These are phyloP conservation scores for Sarcodon sp. DNA, from an alignment of 768 basidiomycete species.

Conservation along the genomic window DNA sequence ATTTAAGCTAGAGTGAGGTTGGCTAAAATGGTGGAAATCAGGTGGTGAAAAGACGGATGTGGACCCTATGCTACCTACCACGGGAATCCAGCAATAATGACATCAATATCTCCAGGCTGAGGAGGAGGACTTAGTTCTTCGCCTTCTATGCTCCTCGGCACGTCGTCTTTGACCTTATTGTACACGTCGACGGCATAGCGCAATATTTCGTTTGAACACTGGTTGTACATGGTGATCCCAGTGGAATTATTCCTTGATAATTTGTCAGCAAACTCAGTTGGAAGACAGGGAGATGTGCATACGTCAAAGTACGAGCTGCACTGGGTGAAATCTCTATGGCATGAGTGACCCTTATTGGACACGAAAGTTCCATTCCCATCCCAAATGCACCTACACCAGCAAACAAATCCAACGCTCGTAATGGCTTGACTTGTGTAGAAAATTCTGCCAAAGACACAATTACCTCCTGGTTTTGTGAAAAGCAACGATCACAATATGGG, in stretches of 20 bases:
- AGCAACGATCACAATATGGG: constrained; percentile 33
- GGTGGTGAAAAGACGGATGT: background rate
- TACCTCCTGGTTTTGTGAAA: constrained; percentile 16
- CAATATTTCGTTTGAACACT: constrained; percentile 56
- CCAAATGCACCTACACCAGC: constrained; percentile 48
- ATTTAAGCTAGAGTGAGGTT: constrained; percentile 62
- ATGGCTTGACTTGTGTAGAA: constrained; percentile 8
- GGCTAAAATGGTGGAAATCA: constrained; percentile 28
- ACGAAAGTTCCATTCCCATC: constrained; percentile 39
- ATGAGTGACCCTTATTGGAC: constrained; percentile 45
- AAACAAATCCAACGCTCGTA: constrained; percentile 29
- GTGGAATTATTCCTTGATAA: constrained; percentile 37
- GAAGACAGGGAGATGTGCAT: constrained; percentile 9
- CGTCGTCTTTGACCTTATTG: constrained; percentile 20
- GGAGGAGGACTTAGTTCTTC: constrained; percentile 31
- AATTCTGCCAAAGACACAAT: constrained; percentile 22
- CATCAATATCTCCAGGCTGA: constrained; percentile 40
- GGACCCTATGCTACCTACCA: constrained; percentile 30
- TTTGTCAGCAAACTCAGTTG: background rate
- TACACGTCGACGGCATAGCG: constrained; percentile 41
- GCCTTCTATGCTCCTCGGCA: constrained; percentile 26
- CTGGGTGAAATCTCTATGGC: constrained; percentile 67
- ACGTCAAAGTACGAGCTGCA: constrained; percentile 57
- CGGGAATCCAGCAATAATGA: constrained; percentile 62
- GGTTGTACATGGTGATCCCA: constrained; percentile 45